phyloP scores from a whole-genome alignment of 2,329 filamentous ascomycete species.

The Cadophora sp. region DNA sequence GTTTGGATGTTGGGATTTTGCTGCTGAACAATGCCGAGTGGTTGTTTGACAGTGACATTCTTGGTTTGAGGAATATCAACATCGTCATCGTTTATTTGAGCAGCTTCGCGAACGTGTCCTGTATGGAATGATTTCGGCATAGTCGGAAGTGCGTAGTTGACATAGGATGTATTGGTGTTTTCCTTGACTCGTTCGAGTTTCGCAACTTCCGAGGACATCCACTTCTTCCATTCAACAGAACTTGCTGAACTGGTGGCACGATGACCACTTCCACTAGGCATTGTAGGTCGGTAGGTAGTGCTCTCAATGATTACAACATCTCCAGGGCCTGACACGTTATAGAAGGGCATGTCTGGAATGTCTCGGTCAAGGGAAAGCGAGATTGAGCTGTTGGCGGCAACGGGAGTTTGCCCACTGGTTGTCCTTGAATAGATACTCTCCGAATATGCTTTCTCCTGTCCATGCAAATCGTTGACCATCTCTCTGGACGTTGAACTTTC shows the following conservation, averaged over 20 bases:
- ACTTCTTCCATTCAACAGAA: conserved; percentile 62
- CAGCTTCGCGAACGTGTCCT: conserved; percentile 56
- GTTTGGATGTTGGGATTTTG: conserved; percentile 29
- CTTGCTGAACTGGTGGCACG: conserved; percentile 52
- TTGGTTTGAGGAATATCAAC: conserved; percentile 30
- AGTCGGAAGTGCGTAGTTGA: conserved; percentile 41
- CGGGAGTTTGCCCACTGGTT: conserved; percentile 41
- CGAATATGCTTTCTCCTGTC: conserved; percentile 35
- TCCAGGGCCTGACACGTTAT: conserved; percentile 37
- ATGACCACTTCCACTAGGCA: conserved; percentile 37
- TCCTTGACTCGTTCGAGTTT: conserved; percentile 50
- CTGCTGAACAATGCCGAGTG: conserved; percentile 38
- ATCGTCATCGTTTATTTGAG: conserved; percentile 56
- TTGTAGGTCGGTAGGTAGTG: conserved; percentile 42
- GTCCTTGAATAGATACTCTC: conserved; percentile 46
- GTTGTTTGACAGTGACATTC: conserved; percentile 32
- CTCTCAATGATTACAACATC: conserved; percentile 48
- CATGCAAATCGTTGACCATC: neutral
- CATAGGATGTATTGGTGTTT: conserved; percentile 30
- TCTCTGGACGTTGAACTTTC: conserved; percentile 11
- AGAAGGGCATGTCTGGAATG: conserved; percentile 20
- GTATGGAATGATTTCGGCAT: conserved; percentile 41
- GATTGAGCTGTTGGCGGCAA: conserved; percentile 30
- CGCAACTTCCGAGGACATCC: conserved; percentile 59
- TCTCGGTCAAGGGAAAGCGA: conserved; percentile 31